These are phyloP conservation scores for Mortierella sp. DNA, from an alignment of 371 early-diverging fungal genomes.

Conservation along the genomic window DNA sequence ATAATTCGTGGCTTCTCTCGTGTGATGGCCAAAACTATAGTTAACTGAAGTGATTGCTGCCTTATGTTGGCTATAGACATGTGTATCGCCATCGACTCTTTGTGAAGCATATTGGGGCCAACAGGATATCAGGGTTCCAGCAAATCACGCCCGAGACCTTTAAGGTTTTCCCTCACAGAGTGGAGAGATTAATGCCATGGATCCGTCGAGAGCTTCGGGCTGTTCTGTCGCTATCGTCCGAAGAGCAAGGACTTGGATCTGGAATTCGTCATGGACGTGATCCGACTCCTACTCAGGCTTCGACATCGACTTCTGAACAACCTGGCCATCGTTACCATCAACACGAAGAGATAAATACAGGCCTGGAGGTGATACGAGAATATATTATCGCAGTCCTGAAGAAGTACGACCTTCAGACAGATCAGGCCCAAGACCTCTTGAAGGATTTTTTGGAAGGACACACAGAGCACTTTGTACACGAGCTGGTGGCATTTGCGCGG, in stretches of 20 bases:
- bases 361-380: conserved; percentile 45
- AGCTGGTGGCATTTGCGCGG: conserved; percentile 52
- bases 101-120: conserved; percentile 49
- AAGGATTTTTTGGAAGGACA: conserved; percentile 43
- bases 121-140: conserved; percentile 37
- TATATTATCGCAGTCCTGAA: conserved; percentile 47
- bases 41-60: not conserved
- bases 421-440: conserved; percentile 42
- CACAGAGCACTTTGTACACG: conserved; percentile 55
- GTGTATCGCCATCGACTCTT: conserved; percentile 36
- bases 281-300: too few species aligned
- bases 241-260: too few species aligned
- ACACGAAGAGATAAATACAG: conserved; percentile 12
- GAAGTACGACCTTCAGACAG: conserved; percentile 44
- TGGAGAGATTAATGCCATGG: conserved; percentile 46
- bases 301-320: too few species aligned
- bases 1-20: not conserved
- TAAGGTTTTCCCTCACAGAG: conserved; percentile 24
- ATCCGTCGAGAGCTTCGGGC: conserved; percentile 48
- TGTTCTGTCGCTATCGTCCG: conserved; percentile 11
- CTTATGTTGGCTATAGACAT: conserved; percentile 1
- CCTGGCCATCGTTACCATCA: too few species aligned
- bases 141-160: conserved; percentile 47
- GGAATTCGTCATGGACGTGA: too few species aligned
- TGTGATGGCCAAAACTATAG: not conserved